Conservation (phyloP, 345 rosid species). For the Linum usitatissimum region DNA sequence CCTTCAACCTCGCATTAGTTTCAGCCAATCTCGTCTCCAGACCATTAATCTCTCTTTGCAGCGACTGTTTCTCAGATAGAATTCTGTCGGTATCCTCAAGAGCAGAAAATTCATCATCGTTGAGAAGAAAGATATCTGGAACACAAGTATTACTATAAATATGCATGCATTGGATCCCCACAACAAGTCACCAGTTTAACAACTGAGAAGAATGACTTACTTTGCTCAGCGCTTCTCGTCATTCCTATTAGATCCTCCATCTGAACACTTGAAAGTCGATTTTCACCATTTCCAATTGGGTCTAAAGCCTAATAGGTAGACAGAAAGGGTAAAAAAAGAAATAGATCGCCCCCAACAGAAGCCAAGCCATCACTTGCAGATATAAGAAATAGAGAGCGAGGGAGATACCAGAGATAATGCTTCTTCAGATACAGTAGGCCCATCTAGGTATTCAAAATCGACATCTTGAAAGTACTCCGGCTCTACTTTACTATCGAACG, state of each 20-base stretch:
- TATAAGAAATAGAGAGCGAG: neutral
- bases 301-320: constrained; percentile 37
- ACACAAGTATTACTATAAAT: constrained; percentile 13
- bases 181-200: neutral
- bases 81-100: constrained; percentile 58
- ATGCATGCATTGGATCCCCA: neutral
- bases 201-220: constrained; percentile 27
- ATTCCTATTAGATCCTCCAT: constrained; percentile 54
- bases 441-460: constrained; percentile 18
- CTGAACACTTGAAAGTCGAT: constrained; percentile 38
- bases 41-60: constrained; percentile 61
- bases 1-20: constrained; percentile 73
- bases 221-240: constrained; percentile 80
- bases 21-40: constrained; percentile 72
- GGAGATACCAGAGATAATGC: constrained; percentile 40
- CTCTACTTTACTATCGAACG: constrained; percentile 10
- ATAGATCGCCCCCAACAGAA: neutral
- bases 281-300: constrained; percentile 32
- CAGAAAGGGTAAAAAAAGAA: neutral
- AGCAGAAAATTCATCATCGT: constrained; percentile 67
- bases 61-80: constrained; percentile 58
- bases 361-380: neutral
- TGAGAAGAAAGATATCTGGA: constrained; percentile 73
- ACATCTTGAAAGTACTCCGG: constrained; percentile 14
- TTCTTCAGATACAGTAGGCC: constrained; percentile 28